These are phyloP conservation scores for Echinosophora koreensis DNA, from an alignment of 306 rosid genomes.

Conservation along the genomic window DNA sequence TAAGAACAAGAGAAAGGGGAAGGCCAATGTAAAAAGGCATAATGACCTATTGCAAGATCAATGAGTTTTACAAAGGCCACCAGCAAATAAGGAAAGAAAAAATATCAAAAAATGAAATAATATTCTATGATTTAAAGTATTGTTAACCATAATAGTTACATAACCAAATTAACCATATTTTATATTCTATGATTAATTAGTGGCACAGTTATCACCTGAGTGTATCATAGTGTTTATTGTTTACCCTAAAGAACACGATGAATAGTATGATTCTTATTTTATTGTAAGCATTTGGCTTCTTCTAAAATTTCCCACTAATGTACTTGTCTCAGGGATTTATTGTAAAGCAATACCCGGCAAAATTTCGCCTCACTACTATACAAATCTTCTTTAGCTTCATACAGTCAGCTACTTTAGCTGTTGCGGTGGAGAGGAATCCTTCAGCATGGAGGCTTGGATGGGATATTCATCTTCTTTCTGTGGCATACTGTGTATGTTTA, in stretches of 20 bases:
- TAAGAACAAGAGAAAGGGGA: too few species aligned
- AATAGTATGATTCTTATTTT: background rate
- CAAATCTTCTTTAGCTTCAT: constrained; percentile 80
- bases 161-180: too few species aligned
- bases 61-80: too few species aligned
- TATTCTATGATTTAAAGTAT: too few species aligned
- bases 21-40: too few species aligned
- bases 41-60: too few species aligned
- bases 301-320: background rate
- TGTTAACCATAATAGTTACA: background rate
- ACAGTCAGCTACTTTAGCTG: constrained; percentile 67
- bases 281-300: background rate
- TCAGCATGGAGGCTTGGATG: constrained; percentile 92
- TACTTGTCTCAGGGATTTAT: constrained; percentile 67
- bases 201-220: background rate
- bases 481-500: constrained; percentile 81
- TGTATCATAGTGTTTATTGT: background rate
- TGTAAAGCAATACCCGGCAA: constrained; percentile 84
- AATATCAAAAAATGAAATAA: too few species aligned
- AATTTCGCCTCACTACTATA: constrained; percentile 73
- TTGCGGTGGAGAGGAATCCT: constrained; percentile 67
- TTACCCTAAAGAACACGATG: background rate
- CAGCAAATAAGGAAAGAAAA: too few species aligned
- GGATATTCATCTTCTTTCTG: constrained; percentile 85
- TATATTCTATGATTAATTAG: too few species aligned